Conservation (phyloP, 2,329 filamentous ascomycete species). For the Balansia obtecta region DNA sequence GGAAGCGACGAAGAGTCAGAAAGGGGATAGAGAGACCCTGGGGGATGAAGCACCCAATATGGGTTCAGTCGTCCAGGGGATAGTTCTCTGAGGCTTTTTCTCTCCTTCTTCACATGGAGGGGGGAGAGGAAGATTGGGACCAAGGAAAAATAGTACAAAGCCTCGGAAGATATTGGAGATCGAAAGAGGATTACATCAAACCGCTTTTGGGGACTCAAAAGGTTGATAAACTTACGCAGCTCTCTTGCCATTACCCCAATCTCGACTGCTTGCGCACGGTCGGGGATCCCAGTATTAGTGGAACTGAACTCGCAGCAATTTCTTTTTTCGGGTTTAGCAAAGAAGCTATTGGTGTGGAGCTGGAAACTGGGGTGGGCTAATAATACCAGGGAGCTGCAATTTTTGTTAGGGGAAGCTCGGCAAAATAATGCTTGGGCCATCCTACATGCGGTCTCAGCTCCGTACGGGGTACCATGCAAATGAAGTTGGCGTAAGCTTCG, state of each 20-base stretch:
- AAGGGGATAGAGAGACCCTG: not conserved
- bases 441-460: no score
- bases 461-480: no score
- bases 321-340: conserved; percentile 2
- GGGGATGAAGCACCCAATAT: conserved; percentile 2
- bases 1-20: not conserved
- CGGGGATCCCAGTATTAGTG: conserved; percentile 2
- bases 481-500: not conserved
- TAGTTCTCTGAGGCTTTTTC: not conserved
- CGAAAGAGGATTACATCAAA: not conserved
- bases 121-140: not conserved
- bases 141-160: not conserved
- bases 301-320: conserved; percentile 7
- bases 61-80: not conserved
- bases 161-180: conserved; percentile 4
- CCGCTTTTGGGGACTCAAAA: not conserved
- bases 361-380: not conserved
- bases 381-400: not conserved
- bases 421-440: no score
- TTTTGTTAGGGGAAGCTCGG: conserved; percentile 1
- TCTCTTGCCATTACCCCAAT: not conserved
- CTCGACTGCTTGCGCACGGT: conserved; percentile 3
- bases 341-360: conserved; percentile 3
- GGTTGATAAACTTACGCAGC: no score
- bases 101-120: conserved; percentile 2